Evolutionary conservation across 176 grass and related monocot species (phyloP).

Genomic region (Urochloa ruziziensis): DNA sequence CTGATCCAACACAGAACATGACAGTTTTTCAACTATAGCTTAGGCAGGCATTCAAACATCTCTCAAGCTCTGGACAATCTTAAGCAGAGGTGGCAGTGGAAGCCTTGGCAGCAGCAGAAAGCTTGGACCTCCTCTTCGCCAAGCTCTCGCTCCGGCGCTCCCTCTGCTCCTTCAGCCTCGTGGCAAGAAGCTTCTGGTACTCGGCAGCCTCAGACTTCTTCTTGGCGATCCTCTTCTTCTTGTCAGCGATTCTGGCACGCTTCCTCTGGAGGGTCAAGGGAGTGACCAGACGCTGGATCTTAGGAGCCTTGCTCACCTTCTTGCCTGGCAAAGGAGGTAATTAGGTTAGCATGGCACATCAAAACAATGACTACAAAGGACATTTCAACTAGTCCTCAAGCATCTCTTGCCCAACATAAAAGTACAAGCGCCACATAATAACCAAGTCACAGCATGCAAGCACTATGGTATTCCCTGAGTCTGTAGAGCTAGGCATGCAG

Average conservation of each 20-base stretch:
- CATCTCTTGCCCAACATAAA: not conserved
- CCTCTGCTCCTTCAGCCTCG: conserved; percentile 85
- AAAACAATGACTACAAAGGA: not conserved
- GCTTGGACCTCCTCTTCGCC: conserved; percentile 91
- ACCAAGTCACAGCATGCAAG: too few relatives aligned
- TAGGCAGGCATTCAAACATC: conserved; percentile 4
- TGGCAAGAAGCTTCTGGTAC: conserved; percentile 92
- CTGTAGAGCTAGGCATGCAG: not conserved
- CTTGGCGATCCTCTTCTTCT: conserved; percentile 95
- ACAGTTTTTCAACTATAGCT: conserved; percentile 11
- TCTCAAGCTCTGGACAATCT: conserved; percentile 16
- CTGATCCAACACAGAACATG: conserved; percentile 11
- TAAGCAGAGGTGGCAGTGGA: conserved; percentile 30
- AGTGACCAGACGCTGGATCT: conserved; percentile 94
- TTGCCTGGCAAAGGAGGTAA: conserved; percentile 62
- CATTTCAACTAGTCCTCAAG: not conserved
- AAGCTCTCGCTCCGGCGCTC: conserved; percentile 79
- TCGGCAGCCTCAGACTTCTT: conserved; percentile 83
- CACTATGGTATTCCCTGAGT: not conserved
- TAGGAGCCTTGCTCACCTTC: conserved; percentile 95
- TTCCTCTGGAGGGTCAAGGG: conserved; percentile 91
- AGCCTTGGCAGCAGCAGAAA: conserved; percentile 63
- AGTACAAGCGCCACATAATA: too few relatives aligned
- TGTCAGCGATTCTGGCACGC: conserved; percentile 75
- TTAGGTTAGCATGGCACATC: not conserved